phyloP scores from a whole-genome alignment of 23 red algal genomes.

The Gracilaria caudata region DNA sequence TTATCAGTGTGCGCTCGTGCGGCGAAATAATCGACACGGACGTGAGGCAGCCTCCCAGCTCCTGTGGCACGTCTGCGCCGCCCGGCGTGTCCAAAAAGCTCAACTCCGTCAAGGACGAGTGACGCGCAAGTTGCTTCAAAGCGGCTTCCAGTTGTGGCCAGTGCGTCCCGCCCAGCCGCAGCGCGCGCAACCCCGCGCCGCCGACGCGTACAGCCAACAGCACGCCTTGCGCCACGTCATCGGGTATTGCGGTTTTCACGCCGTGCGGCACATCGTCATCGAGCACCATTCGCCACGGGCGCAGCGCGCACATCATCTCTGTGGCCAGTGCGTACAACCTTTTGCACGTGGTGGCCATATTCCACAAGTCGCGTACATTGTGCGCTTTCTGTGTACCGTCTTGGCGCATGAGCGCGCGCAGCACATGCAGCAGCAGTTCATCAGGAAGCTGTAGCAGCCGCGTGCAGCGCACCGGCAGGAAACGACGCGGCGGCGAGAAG shows the following conservation, averaged over 20 bases:
- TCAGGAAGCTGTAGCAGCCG: constrained; percentile 3
- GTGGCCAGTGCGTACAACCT: not conserved
- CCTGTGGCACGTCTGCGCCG: not conserved
- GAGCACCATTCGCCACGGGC: not conserved
- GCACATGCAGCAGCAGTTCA: constrained; percentile 12
- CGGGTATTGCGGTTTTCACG: not conserved
- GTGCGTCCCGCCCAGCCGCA: not conserved
- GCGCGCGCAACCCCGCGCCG: not conserved
- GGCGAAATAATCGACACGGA: not conserved
- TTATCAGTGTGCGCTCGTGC: not conserved
- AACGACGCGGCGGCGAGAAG: constrained; percentile 15
- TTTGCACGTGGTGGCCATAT: not conserved
- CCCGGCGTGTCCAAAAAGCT: not conserved
- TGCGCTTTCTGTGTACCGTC: not conserved
- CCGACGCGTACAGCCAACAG: not conserved
- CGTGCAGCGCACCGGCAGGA: not conserved
- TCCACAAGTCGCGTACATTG: constrained; percentile 7
- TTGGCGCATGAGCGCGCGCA: not conserved
- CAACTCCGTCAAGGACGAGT: not conserved
- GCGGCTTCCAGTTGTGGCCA: not conserved
- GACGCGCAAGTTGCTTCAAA: not conserved
- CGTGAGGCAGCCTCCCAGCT: not conserved
- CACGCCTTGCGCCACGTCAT: constrained; percentile 6
- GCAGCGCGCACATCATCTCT: not conserved
- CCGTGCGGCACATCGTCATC: not conserved